Conservation (phyloP, 352 stramenopile genomes). For the Aphanomyces stellatus region DNA sequence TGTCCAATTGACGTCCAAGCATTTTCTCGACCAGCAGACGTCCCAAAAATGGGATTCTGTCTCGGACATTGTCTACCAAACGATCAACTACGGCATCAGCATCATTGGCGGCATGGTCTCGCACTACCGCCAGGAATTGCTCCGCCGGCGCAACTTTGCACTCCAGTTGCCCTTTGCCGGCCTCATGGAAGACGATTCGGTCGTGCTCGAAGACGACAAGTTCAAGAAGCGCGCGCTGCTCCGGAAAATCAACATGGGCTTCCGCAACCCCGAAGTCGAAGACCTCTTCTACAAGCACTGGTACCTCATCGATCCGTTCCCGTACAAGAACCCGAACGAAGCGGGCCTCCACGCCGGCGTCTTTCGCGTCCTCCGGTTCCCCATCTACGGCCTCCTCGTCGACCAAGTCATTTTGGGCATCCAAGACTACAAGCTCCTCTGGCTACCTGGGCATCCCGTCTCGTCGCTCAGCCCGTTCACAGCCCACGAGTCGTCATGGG, state of each 20-base stretch:
- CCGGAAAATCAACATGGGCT: slow-evolving; percentile 53
- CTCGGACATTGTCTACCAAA: slow-evolving; percentile 72
- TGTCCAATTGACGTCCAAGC: slow-evolving; percentile 42
- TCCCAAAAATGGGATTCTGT: slow-evolving; percentile 42
- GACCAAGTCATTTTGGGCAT: slow-evolving; percentile 67
- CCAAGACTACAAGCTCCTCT: slow-evolving; percentile 72
- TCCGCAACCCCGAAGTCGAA: slow-evolving; percentile 58
- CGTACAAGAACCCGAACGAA: slow-evolving; percentile 74
- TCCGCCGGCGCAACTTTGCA: slow-evolving; percentile 71
- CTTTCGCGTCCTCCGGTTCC: slow-evolving; percentile 66
- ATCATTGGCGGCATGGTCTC: slow-evolving; percentile 75
- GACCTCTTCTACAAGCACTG: slow-evolving; percentile 77
- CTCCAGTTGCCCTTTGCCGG: slow-evolving; percentile 64
- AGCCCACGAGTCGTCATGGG: slow-evolving; percentile 24
- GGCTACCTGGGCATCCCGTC: slow-evolving; percentile 42
- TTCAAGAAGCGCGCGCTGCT: slow-evolving; percentile 68
- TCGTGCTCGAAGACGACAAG: slow-evolving; percentile 62
- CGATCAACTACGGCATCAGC: slow-evolving; percentile 77
- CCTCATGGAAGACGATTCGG: slow-evolving; percentile 51
- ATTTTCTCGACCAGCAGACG: slow-evolving; percentile 28
- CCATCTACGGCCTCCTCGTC: slow-evolving; percentile 53
- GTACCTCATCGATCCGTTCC: slow-evolving; percentile 80
- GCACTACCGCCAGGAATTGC: slow-evolving; percentile 70
- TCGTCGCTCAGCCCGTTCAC: slow-evolving; percentile 13
- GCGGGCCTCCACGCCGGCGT: slow-evolving; percentile 60